Percentiles rank a stretch among this genome's conserved stretches.
These are phyloP conservation scores for Xylaria sp. DNA, from an alignment of 2,329 filamentous ascomycete genomes.

Conservation along the genomic window DNA sequence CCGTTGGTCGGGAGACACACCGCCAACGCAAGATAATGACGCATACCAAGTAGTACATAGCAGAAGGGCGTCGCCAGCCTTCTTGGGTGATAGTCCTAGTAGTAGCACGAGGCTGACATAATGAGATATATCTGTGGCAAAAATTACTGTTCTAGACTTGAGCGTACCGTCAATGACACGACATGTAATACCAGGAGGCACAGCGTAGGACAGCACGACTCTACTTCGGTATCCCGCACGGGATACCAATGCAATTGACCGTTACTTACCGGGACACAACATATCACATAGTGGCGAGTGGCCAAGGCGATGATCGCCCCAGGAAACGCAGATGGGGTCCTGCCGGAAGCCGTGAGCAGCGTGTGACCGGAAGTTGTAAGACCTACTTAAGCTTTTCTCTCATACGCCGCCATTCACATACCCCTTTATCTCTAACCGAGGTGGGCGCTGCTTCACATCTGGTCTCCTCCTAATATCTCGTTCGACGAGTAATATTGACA, in stretches of 20 bases:
- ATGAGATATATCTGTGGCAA: constrained; percentile 10
- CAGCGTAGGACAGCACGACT: constrained; percentile 22
- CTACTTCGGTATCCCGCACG: constrained; percentile 19
- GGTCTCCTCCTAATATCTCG: neutral
- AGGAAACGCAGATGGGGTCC: constrained; percentile 25
- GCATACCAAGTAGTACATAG: constrained; percentile 19
- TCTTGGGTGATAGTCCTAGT: constrained; percentile 5
- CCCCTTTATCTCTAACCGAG: constrained; percentile 12
- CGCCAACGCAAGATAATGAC: constrained; percentile 11
- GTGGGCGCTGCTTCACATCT: constrained; percentile 11
- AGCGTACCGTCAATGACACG: constrained; percentile 6
- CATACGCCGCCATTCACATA: constrained; percentile 33
- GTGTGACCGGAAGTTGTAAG: constrained; percentile 29
- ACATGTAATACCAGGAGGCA: neutral
- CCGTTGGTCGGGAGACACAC: constrained; percentile 9
- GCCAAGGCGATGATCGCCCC: constrained; percentile 7
- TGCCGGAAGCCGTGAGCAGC: constrained; percentile 27
- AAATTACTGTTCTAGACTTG: constrained; percentile 17
- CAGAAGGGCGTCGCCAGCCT: constrained; percentile 19
- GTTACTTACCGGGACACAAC: constrained; percentile 4
- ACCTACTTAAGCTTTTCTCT: constrained; percentile 20
- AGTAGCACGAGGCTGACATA: constrained; percentile 30
- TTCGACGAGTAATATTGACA: constrained; percentile 12
- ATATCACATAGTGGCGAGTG: constrained; percentile 20
- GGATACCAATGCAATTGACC: constrained; percentile 12